Conservation (phyloP, 768 basidiomycete species). For the Kwoniella dejecticola region DNA sequence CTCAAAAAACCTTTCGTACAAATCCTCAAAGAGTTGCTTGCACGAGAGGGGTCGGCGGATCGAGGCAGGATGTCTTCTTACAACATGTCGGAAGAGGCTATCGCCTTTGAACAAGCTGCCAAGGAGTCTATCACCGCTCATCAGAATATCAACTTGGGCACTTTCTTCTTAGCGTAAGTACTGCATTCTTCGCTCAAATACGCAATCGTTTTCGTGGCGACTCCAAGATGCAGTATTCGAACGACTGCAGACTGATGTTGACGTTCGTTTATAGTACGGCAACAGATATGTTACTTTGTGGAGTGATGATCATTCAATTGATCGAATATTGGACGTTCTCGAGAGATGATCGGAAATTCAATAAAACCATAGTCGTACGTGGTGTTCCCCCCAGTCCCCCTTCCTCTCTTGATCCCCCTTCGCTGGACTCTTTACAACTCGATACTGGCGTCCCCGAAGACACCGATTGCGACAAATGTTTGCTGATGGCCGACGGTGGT, state of each 20-base stretch:
- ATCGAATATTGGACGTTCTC: slow-evolving; percentile 9
- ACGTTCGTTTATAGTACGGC: neutral
- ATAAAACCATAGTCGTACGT: slow-evolving; percentile 12
- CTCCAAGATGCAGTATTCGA: too few relatives aligned
- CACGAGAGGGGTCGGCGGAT: neutral
- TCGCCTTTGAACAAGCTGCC: slow-evolving; percentile 4
- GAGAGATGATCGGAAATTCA: neutral
- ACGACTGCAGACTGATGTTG: neutral
- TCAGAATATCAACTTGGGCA: slow-evolving; percentile 10
- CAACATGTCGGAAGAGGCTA: neutral
- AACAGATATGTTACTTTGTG: slow-evolving; percentile 4
- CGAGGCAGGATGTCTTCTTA: neutral
- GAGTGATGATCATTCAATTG: slow-evolving; percentile 3
- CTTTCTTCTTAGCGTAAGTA: slow-evolving; percentile 16
- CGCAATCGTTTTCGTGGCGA: neutral
- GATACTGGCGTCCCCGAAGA: too few relatives aligned
- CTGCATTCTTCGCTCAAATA: neutral
- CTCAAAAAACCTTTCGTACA: too few relatives aligned
- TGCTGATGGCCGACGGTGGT: too few relatives aligned
- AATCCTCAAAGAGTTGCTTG: neutral
- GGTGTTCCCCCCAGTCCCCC: too few relatives aligned
- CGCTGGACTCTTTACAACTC: too few relatives aligned
- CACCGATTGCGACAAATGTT: too few relatives aligned
- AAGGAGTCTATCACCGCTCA: neutral
- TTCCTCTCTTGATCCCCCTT: too few relatives aligned